Evolutionary conservation across 2,329 filamentous ascomycete species (phyloP), one percentile per base, ranked within the genome.

Genomic region (Lizonia empirigonia): DNA sequence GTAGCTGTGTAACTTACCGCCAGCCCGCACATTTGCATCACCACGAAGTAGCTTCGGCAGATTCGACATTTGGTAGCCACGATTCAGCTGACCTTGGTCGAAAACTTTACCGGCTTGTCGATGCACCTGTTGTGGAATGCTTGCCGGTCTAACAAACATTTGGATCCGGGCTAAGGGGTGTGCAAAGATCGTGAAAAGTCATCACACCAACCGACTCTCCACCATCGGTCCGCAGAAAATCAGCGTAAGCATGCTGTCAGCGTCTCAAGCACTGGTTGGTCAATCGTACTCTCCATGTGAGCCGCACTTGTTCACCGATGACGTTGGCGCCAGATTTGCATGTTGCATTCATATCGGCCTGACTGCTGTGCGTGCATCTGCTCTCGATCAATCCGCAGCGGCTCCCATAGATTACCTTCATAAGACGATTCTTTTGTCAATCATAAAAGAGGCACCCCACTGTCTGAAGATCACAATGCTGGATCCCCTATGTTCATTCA

Each of bases 1-100:
- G 36, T 50, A 44, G 51, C 46, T 54, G 55, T 45, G 44, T 46
- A 41, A 39, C 45, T 49, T 50, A 53, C 42, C 47, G 49, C 53
- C 41, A 44, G 34, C 50, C 37, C 36, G 44, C 48, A 34, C 29
- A 34, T 44, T 52, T 47, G 46, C 46, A 42, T 53, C 29, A 46
- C 22, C 27, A 27, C 32, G 38, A 41, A 36, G 41, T 26, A 20
- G 19, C n/a, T 18, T 46, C 37, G 36, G 37, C 37, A 32, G 36
- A 45, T 24, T 15, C 24, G 35, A 45, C 5, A 18, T 15, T 6
- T 18, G 23, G 18, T 19, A 40, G 13, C 19, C 16, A 26, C n/a
- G 29, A 32, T 36, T 29, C 19, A 37, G 30, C 32, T 41, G 30
- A n/a, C 26, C 12, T 20, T 33, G 30, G 18, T 37, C 24, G 27